Evolutionary conservation across 1,284 basidiomycete species (phyloP), one percentile per base, ranked within the genome.

Genomic region (Irpex lacteus): DNA sequence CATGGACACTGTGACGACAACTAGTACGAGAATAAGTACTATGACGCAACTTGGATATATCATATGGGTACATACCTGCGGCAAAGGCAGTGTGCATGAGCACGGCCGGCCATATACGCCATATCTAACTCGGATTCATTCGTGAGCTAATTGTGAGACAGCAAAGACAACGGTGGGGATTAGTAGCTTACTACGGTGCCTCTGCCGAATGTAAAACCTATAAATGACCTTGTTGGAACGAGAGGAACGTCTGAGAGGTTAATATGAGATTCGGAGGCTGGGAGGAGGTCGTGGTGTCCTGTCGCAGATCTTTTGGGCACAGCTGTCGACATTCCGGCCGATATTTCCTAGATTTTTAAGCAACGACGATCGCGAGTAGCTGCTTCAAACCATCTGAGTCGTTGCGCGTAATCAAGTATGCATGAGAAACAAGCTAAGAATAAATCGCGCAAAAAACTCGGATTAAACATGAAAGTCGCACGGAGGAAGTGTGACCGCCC

Each of bases 91-190:
- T 87, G 70, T 88, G 85, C 19, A 89, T 71, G 9, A 87, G 68
- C 2, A 88, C 86, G 0, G 87, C 86, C 0, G 86, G 87, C 87
- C 87, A 90, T 70, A 88, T 87, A 59, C 82, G 79, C 84, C 85
- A 87, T 13, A 88, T 79, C 86, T 88, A 54, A 36, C 15, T 38
- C 19, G 11, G 15, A 21, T 53, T 52, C 36, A 53, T 55, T 40
- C 13, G n/a, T 59, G 9, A n/a, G 55, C 18, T 70, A 76, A 37
- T 19, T 5, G n/a, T 6, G 15, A 44, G 37, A 52, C 32, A 40
- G 38, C 5, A n/a, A 15, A 38, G 32, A 53, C n/a, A n/a, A n/a
- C n/a, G n/a, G n/a, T n/a, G n/a, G n/a, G n/a, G n/a, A n/a, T n/a
- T n/a, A n/a, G n/a, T n/a, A n/a, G n/a, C n/a, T 37, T 63, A 79